A percentile compares a stretch with the other conserved stretches of the same genome.
phyloP scores from a whole-genome alignment of 768 basidiomycete genomes.

The Asterophora lycoperdoides region DNA sequence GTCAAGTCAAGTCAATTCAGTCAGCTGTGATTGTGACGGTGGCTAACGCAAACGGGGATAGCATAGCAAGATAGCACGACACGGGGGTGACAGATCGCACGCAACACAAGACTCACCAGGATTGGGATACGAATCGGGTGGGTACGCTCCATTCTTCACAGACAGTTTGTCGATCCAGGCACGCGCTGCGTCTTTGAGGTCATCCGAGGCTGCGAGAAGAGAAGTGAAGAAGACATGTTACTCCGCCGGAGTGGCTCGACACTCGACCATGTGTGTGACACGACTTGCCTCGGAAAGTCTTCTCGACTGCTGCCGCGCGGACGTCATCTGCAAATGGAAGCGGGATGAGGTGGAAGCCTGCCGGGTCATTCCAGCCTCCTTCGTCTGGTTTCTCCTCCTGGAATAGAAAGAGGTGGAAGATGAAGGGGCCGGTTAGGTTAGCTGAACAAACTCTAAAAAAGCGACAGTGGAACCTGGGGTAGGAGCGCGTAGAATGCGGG shows the following conservation, averaged over 20 bases:
- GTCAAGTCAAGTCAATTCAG: no score
- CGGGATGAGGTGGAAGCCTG: constrained; percentile 89
- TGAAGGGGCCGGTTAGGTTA: background rate
- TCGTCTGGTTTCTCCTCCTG: constrained; percentile 71
- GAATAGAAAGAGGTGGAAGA: background rate
- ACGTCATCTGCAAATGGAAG: constrained; percentile 97
- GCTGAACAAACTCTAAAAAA: background rate
- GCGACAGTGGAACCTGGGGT: constrained; percentile 60
- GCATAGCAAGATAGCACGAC: constrained; percentile 2
- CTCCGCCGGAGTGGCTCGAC: constrained; percentile 3
- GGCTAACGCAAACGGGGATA: constrained; percentile 1
- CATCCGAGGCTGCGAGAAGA: constrained; percentile 53
- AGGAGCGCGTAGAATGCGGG: constrained; percentile 82
- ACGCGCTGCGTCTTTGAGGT: constrained; percentile 60
- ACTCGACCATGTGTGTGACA: constrained; percentile 3
- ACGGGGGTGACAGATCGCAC: background rate
- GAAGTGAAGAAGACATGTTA: constrained; percentile 9
- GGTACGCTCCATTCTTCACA: constrained; percentile 75
- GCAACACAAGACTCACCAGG: constrained; percentile 56
- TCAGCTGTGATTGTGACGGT: background rate
- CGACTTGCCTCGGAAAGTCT: constrained; percentile 54
- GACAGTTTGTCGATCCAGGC: constrained; percentile 77
- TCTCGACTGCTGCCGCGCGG: constrained; percentile 67
- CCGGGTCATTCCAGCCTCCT: constrained; percentile 74
- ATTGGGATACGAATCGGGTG: constrained; percentile 88